A percentile compares a stretch with the other conserved stretches of the same genome.
These are phyloP conservation scores for Begonia peltatifolia DNA, from an alignment of 306 rosid species.

Conservation along the genomic window DNA sequence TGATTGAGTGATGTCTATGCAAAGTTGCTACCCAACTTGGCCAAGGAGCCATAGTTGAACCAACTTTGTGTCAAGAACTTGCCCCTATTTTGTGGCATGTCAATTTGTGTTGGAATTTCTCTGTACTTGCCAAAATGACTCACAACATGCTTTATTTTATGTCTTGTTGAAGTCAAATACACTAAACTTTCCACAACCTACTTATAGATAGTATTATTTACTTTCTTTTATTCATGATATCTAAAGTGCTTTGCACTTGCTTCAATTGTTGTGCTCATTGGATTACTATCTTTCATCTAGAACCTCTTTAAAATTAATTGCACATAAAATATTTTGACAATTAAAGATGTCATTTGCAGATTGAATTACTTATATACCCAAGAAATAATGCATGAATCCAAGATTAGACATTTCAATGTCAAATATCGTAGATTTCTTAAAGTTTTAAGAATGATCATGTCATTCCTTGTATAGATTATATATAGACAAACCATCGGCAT, in stretches of 20 bases:
- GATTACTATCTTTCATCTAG: constrained; percentile 6
- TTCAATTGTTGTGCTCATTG: neutral
- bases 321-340: neutral
- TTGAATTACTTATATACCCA: neutral
- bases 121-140: neutral
- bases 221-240: neutral
- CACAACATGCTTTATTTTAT: neutral
- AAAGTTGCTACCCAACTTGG: too few species aligned
- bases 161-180: neutral
- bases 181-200: neutral
- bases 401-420: constrained; percentile 6
- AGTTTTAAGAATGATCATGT: constrained; percentile 17
- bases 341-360: neutral
- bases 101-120: too few species aligned
- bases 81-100: too few species aligned
- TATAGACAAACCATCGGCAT: too few species aligned
- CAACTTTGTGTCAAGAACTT: too few species aligned
- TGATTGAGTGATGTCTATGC: too few species aligned
- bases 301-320: neutral
- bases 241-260: neutral
- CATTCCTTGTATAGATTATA: constrained; percentile 2
- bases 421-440: neutral
- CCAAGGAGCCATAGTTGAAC: too few species aligned
- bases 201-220: neutral
- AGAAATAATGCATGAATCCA: neutral